A percentile compares a stretch with the other conserved stretches of the same genome.
Evolutionary conservation across 345 rosid genomes (phyloP).

Genomic region (Heritiera fomes): DNA sequence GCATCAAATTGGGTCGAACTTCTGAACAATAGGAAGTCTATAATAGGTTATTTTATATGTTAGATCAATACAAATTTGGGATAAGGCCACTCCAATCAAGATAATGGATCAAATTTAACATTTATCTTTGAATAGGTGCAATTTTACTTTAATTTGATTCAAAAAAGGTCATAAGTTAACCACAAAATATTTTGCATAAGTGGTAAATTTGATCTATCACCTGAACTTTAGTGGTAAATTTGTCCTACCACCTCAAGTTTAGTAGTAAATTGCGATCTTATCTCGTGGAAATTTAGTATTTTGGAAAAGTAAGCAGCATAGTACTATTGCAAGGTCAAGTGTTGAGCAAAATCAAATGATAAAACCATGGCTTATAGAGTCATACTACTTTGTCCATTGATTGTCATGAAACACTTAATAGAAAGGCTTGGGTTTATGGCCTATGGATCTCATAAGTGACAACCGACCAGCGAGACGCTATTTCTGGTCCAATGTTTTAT

Average conservation of each 20-base stretch:
- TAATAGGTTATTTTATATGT: not conserved
- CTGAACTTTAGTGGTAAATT: not conserved
- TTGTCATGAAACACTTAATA: not conserved
- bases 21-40: not conserved
- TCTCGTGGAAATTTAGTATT: not conserved
- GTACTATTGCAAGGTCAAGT: not conserved
- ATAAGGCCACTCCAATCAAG: slow-evolving; percentile 1
- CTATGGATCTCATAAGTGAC: not conserved
- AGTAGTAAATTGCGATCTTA: not conserved
- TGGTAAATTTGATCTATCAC: not conserved
- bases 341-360: not conserved
- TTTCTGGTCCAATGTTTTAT: not conserved
- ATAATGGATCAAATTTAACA: not conserved
- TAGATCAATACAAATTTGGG: not conserved
- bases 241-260: too few relatives aligned
- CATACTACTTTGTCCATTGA: not conserved
- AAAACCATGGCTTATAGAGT: not conserved
- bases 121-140: not conserved
- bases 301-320: not conserved
- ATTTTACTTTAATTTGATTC: not conserved
- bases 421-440: not conserved
- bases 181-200: not conserved
- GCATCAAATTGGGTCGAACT: not conserved
- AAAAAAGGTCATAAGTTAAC: not conserved
- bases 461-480: not conserved